A percentile compares a stretch with the other conserved stretches of the same genome.
Conservation (phyloP, 2,329 filamentous ascomycete genomes). For the Chaetomiaceae sp. region DNA sequence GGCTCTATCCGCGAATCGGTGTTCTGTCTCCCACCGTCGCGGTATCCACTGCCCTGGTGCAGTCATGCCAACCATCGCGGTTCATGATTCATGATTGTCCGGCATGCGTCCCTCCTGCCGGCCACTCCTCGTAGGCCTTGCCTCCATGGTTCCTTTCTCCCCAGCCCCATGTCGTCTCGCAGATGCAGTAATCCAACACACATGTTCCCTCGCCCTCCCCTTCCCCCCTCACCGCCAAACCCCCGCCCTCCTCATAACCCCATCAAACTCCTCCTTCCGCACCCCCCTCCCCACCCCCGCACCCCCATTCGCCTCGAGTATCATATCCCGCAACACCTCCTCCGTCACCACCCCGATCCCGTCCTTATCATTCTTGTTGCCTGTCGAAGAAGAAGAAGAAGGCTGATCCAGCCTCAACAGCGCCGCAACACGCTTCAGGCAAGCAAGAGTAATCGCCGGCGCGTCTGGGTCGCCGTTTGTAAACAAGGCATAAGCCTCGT, state of each 20-base stretch:
- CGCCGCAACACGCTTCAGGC: conserved; percentile 73
- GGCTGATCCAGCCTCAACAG: conserved; percentile 80
- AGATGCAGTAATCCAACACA: no score
- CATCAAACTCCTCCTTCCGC: conserved; percentile 73
- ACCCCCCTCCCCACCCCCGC: conserved; percentile 68
- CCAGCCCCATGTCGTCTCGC: no score
- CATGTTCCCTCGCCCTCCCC: not conserved
- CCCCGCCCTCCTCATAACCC: conserved; percentile 78
- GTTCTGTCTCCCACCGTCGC: not conserved
- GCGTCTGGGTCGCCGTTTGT: conserved; percentile 25
- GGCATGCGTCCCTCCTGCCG: no score
- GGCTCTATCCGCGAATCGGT: not conserved
- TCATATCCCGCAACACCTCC: conserved; percentile 85
- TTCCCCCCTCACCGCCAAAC: conserved; percentile 61
- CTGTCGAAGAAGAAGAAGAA: conserved; percentile 62
- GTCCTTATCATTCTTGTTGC: conserved; percentile 90
- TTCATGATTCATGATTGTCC: no score
- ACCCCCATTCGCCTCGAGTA: conserved; percentile 86
- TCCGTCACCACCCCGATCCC: conserved; percentile 77
- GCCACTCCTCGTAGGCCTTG: not conserved
- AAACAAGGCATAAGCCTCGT: conserved; percentile 79
- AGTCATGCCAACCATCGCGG: no score
- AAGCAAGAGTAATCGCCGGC: conserved; percentile 70
- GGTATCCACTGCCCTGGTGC: no score
- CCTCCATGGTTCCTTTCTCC: not conserved